A percentile compares a stretch with the other conserved stretches of the same genome.
phyloP scores from a whole-genome alignment of 805 yeast genomes.

The Candida andamanensis region DNA sequence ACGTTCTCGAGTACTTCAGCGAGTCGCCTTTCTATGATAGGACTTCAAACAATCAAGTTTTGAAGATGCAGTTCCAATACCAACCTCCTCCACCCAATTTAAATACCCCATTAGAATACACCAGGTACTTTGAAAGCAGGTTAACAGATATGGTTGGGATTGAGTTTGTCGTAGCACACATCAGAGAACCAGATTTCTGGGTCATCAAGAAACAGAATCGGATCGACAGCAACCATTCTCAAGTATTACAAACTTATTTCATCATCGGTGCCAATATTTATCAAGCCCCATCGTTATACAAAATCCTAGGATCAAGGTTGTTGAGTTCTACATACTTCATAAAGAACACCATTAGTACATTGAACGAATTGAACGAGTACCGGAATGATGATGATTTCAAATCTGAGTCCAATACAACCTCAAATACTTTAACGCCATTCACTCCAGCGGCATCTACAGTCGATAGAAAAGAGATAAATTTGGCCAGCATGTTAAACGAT shows the following conservation, averaged over 20 bases:
- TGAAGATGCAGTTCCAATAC: conserved; percentile 93
- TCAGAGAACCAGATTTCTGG: conserved; percentile 92
- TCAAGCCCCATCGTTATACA: conserved; percentile 77
- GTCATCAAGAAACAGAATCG: conserved; percentile 79
- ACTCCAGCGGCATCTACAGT: conserved; percentile 4
- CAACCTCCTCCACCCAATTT: conserved; percentile 41
- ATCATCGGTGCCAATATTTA: conserved; percentile 89
- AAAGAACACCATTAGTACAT: conserved; percentile 27
- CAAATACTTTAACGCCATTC: conserved; percentile 7
- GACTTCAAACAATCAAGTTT: conserved; percentile 87
- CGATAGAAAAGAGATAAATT: conserved; percentile 4
- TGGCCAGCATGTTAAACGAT: conserved; percentile 6
- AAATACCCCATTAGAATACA: conserved; percentile 21
- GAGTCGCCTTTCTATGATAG: conserved; percentile 94
- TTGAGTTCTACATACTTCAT: conserved; percentile 32
- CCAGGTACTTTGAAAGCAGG: conserved; percentile 45
- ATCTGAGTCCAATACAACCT: neutral
- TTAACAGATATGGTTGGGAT: conserved; percentile 75
- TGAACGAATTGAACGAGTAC: conserved; percentile 24
- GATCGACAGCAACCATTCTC: conserved; percentile 33
- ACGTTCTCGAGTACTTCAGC: conserved; percentile 88
- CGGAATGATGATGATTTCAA: conserved; percentile 5
- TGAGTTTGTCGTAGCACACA: conserved; percentile 72
- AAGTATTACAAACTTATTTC: conserved; percentile 70
- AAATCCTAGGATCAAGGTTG: conserved; percentile 67